Conservation (phyloP, 139 green algal genomes). For the Spirogloea muscicola region DNA sequence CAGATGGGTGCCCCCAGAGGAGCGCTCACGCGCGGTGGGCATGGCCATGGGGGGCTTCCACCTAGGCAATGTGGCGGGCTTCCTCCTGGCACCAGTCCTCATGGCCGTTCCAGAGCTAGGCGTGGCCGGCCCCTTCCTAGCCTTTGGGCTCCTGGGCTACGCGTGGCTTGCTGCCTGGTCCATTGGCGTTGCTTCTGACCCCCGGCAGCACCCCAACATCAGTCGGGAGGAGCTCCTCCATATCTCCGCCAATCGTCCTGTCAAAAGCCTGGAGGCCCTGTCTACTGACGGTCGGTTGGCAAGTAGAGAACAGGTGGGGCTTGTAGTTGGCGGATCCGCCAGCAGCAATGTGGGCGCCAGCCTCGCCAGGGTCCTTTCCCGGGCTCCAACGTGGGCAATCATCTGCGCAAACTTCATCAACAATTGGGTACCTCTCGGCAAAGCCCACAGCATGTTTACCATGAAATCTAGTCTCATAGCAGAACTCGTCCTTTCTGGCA, state of each 20-base stretch:
- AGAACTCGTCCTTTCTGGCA: too few relatives aligned
- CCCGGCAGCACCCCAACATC: slow-evolving; percentile 8
- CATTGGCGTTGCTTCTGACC: neutral
- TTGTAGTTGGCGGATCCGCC: too few relatives aligned
- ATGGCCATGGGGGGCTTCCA: slow-evolving; percentile 47
- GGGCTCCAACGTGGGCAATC: slow-evolving; percentile 46
- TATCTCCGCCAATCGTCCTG: too few relatives aligned
- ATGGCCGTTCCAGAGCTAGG: slow-evolving; percentile 65
- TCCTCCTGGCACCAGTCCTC: slow-evolving; percentile 71
- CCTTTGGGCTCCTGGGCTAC: slow-evolving; percentile 46
- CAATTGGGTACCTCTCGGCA: slow-evolving; percentile 58
- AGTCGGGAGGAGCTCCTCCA: slow-evolving; percentile 9
- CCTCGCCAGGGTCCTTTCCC: too few relatives aligned
- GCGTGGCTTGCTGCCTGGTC: slow-evolving; percentile 49
- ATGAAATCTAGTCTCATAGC: too few relatives aligned
- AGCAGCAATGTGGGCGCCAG: too few relatives aligned
- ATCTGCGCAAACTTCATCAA: slow-evolving; percentile 54
- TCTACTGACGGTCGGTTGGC: too few relatives aligned
- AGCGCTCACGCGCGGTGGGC: slow-evolving; percentile 39
- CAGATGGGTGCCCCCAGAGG: slow-evolving; percentile 48
- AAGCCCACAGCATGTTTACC: too few relatives aligned
- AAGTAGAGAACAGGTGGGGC: too few relatives aligned
- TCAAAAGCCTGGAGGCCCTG: too few relatives aligned
- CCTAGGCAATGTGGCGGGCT: slow-evolving; percentile 52
- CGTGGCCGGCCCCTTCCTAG: slow-evolving; percentile 50